Evolutionary conservation across 2,329 filamentous ascomycete genomes (phyloP), one percentile per base, ranked within the genome.

Genomic region (Cadophora luteo-olivacea): DNA sequence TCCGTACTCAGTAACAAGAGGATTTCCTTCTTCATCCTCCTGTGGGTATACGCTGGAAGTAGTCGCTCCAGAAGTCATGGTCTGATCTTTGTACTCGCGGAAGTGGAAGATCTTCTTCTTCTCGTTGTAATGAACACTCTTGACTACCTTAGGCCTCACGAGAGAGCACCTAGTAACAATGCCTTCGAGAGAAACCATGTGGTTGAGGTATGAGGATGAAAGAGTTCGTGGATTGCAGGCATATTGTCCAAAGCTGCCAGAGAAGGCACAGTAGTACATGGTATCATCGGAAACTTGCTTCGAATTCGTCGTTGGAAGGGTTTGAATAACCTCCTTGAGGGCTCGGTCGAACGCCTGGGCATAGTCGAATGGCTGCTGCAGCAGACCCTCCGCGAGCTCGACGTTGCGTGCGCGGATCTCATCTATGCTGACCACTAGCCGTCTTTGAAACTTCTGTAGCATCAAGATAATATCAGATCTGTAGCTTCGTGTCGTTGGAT

Each of bases 111-210:
- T 92, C 72, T 93, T 87, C 79, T 93, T 94, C 72, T 83, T 88
- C 81, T 97, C 94, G 76, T 93, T 97, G 82, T 94, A 98, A 80
- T 99, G 96, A 64, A 99, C 94, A 81, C 96, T 98, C 83, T 97
- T 97, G 70, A 98, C 91, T n/a, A 99, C 89, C 82, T 99, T 99
- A 12, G 96, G 96, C 67, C 97, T 88, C 71, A 99, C 97, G 24
- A 99, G 85, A 29, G 94, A 97, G 81, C 93, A 97, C 80, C 96
- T 92, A 45, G 96, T 99, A 52, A 99, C 96, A 76, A 99, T 99
- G 58, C 96, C 96, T 81, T 99, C 96, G 63, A 99, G 86, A 3
- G 94, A 97, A 16, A 99, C 92, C 94, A 99, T 97, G 77, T 92
- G 91, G 80, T 99, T 99, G 67, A 99, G 87, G 76, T 97, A 92